Conservation (phyloP, 2,329 filamentous ascomycete species). For the Lasiodiplodia gonubiensis region DNA sequence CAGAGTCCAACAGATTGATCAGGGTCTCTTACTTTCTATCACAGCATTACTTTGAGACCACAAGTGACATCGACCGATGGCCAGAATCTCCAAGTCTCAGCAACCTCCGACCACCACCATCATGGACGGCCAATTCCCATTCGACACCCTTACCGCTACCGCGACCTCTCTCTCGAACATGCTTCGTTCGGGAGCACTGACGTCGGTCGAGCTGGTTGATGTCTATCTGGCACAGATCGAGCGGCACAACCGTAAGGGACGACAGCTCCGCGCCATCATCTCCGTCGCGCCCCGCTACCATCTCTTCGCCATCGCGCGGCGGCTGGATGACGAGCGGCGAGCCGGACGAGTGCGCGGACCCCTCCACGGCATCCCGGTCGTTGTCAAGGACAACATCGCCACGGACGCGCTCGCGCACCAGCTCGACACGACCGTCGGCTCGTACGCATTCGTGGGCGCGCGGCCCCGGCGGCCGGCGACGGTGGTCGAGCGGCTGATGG, state of each 20-base stretch:
- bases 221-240: conserved; percentile 44
- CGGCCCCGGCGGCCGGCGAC: conserved; percentile 42
- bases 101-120: background rate
- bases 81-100: background rate
- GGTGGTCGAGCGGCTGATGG: conserved; percentile 45
- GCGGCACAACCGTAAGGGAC: conserved; percentile 43
- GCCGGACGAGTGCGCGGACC: conserved; percentile 44
- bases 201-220: conserved; percentile 45
- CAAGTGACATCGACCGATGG: background rate
- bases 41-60: background rate
- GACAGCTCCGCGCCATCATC: conserved; percentile 46
- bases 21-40: background rate
- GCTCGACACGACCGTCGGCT: conserved; percentile 51
- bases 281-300: conserved; percentile 46
- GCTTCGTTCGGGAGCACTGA: conserved; percentile 38
- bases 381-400: conserved; percentile 52
- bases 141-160: conserved; percentile 41
- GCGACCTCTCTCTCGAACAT: conserved; percentile 43
- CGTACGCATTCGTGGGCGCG: conserved; percentile 47
- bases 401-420: conserved; percentile 41
- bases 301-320: conserved; percentile 43
- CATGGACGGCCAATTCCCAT: conserved; percentile 29
- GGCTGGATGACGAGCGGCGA: conserved; percentile 49
- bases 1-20: conserved; percentile 17
- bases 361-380: conserved; percentile 52